These are phyloP conservation scores for Gymnopus androsaceus DNA, from an alignment of 1,284 basidiomycete species.

Conservation along the genomic window DNA sequence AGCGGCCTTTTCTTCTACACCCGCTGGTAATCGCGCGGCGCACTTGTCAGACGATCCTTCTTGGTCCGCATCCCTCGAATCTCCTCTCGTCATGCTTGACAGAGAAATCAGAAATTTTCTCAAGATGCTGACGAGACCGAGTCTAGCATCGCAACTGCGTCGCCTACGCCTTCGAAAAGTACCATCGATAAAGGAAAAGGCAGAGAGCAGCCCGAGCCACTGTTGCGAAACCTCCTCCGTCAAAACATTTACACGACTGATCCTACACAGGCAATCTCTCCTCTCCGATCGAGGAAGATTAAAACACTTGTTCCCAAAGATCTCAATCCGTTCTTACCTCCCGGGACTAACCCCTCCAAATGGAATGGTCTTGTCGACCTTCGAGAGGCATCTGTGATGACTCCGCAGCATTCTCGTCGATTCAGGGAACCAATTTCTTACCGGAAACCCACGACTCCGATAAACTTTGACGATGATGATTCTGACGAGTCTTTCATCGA, in stretches of 20 bases:
- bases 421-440: slow-evolving; percentile 33
- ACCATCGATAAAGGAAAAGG: slow-evolving; percentile 42
- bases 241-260: slow-evolving; percentile 44
- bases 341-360: slow-evolving; percentile 47
- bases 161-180: slow-evolving; percentile 2
- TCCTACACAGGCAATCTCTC: slow-evolving; percentile 35
- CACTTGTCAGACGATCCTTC: slow-evolving; percentile 49
- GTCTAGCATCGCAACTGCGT: background rate
- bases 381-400: slow-evolving; percentile 53
- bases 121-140: slow-evolving; percentile 34
- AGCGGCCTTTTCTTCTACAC: slow-evolving; percentile 74
- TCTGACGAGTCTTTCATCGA: slow-evolving; percentile 64
- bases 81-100: slow-evolving; percentile 74
- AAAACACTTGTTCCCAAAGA: slow-evolving; percentile 50
- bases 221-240: slow-evolving; percentile 52
- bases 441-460: slow-evolving; percentile 26
- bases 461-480: slow-evolving; percentile 28
- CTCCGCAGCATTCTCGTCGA: slow-evolving; percentile 34
- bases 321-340: slow-evolving; percentile 64
- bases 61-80: slow-evolving; percentile 72
- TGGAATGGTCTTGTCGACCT: slow-evolving; percentile 82
- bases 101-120: slow-evolving; percentile 65
- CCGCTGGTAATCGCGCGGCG: slow-evolving; percentile 52
- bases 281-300: slow-evolving; percentile 34
- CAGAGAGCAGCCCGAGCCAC: slow-evolving; percentile 37